Evolutionary conservation across 176 grass and related monocot species (phyloP), one percentile per base, ranked within the genome.

Genomic region (Cenchrus fungigraminus): DNA sequence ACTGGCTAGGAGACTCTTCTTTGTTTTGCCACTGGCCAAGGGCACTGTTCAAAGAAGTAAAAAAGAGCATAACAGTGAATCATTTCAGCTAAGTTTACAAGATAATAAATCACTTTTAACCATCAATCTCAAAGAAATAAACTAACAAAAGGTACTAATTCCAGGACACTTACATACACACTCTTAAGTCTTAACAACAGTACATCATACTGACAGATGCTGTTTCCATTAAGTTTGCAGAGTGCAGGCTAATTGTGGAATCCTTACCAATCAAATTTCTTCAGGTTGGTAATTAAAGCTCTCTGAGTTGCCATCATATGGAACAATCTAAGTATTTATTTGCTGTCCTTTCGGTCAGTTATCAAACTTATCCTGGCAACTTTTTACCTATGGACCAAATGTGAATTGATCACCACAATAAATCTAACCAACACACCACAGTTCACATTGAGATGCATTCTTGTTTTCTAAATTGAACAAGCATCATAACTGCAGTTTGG

Each of bases 11-110:
- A 86, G 84, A 53, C 71, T 81, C 75, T 81, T 79, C 83, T 64
- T 79, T 84, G 60, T 94, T 82, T 85, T 89, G 78, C 79, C 77
- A 92, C 82, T 72, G 83, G 55, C 79, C 93, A 79, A 96, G 65
- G 55, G 93, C 78, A 70, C 97, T 99, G 87, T 73, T 67, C 76
- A 83, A 12, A 53, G 49, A 86, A 73, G 40, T 78, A 88, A 76
- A 76, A 73, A 68, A 71, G 63, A 78, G 62, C 59, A 68, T 50
- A 62, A 8, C 6, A 81, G 19, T 54, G 17, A 76, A 44, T 68
- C 60, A 72, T 64, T 54, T 65, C 11, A 6, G 58, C 49, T n/a
- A 81, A 28, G 25, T 25, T 25, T 25, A 25, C 20, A 69, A 62
- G 54, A 69, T 22, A 47, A 63, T 19, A 17, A 71, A 20, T 58